Base-by-base conservation (phyloP, 768 basidiomycete genomes). In the Suillus decipiens region DNA sequence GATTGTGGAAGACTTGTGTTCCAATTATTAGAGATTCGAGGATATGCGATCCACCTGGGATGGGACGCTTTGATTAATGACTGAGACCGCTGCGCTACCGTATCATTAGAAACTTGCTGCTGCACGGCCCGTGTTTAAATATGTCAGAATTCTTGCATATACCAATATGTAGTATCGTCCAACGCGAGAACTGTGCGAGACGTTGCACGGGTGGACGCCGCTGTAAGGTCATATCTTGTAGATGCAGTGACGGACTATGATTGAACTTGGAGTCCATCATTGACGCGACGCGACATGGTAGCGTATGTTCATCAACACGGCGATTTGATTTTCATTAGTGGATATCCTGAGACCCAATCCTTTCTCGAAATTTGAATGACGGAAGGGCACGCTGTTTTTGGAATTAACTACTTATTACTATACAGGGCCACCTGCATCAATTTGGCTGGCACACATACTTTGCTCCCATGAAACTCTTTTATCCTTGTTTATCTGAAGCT, bases 401-500 rank as follows among this genome's bases (percentile, higher is more conserved):
- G 50, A 51, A 51, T 31, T 19, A 15, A 19, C 50, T 24, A 48
- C 22, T 3, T n/a, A n/a, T 48, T 48, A 12, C 37, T 14, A 48
- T 5, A 24, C 47, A 3, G 12, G 37, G 37, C 37, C 14, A 39
- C 37, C 37, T 39, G 14, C 36, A n/a, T 14, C 5, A 47, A 31
- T 10, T 33, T n/a, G 31, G 33, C 51, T 34, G 22, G 54, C 36
- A 55, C 22, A 5, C 8, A 22, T 3, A 37, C 9, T 37, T 37
- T 55, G 36, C 54, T 37, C 66, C 53, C 60, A 89, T 90, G 88
- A 89, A 84, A 76, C 76, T 82, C 62, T 78, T 85, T 60, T 93
- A 93, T 75, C 91, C 91, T 41, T 79, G 83, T 37, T 83, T 84
- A n/a, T 80, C 84, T 68, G 75, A 80, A 56, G 72, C 81, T 64